These are phyloP conservation scores for Peltaster fructicola DNA, from an alignment of 2,329 filamentous ascomycete genomes.

Conservation along the genomic window DNA sequence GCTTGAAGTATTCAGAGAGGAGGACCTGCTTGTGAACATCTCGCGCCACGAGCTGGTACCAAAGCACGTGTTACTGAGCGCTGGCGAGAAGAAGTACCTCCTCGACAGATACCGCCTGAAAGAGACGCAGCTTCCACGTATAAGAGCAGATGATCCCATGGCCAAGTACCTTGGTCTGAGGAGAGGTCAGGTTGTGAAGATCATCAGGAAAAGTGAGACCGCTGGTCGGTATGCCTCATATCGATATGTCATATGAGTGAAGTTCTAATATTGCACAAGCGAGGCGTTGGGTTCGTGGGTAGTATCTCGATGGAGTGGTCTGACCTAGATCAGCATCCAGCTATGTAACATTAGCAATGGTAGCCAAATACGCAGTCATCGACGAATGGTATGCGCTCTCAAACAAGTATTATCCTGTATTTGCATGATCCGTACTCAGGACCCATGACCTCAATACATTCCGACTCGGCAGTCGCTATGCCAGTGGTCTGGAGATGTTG, in stretches of 20 bases:
- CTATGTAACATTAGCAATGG: neutral
- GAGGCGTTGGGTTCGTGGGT: conserved; percentile 6
- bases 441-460: too few relatives aligned
- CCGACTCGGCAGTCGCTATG: too few relatives aligned
- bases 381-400: neutral
- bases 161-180: conserved; percentile 80
- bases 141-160: conserved; percentile 81
- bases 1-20: conserved; percentile 90
- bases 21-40: conserved; percentile 93
- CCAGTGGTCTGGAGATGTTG: too few relatives aligned
- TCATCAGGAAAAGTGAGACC: conserved; percentile 88
- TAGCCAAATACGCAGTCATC: neutral
- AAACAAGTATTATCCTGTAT: neutral
- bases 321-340: neutral
- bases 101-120: conserved; percentile 84
- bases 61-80: conserved; percentile 75
- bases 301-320: conserved; percentile 1
- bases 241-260: conserved; percentile 39
- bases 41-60: conserved; percentile 94
- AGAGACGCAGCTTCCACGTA: conserved; percentile 90
- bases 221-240: conserved; percentile 95
- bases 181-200: conserved; percentile 93
- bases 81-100: conserved; percentile 73
- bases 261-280: conserved; percentile 4
- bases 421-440: too few relatives aligned